These are phyloP conservation scores for Cyathus striatus DNA, from an alignment of 768 basidiomycete species.

Conservation along the genomic window DNA sequence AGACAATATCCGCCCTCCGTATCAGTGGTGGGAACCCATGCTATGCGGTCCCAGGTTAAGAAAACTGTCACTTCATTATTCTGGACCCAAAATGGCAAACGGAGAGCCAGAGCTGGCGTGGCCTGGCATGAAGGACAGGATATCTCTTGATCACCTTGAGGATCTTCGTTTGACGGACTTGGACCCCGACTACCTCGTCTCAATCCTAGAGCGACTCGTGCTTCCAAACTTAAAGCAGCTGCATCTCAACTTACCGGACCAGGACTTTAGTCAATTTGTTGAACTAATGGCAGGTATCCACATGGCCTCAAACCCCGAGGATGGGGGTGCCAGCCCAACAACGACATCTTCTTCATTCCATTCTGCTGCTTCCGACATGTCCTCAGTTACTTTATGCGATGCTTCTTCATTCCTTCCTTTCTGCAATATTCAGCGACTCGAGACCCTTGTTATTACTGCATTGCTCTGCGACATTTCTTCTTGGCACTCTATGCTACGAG, in stretches of 20 bases:
- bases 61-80: constrained; percentile 51
- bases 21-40: constrained; percentile 48
- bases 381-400: not conserved
- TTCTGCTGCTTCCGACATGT: not conserved
- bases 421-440: constrained; percentile 24
- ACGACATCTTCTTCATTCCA: constrained; percentile 5
- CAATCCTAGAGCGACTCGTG: constrained; percentile 38
- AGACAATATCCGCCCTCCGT: constrained; percentile 53
- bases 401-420: constrained; percentile 14
- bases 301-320: constrained; percentile 1
- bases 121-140: constrained; percentile 24
- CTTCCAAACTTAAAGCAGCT: constrained; percentile 41
- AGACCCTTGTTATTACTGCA: constrained; percentile 33
- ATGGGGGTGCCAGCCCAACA: constrained; percentile 1
- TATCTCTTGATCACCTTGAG: constrained; percentile 30
- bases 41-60: constrained; percentile 45
- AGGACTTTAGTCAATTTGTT: constrained; percentile 46
- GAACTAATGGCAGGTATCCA: constrained; percentile 24
- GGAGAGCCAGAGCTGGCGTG: constrained; percentile 30
- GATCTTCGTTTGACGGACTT: constrained; percentile 50
- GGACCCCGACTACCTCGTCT: constrained; percentile 48
- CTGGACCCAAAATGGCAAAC: constrained; percentile 39
- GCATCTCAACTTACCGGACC: constrained; percentile 47
- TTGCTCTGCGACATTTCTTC: constrained; percentile 32
- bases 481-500: constrained; percentile 29